Evolutionary conservation across 495 filamentous ascomycete species (phyloP).

Genomic region (Podospora appendiculata): DNA sequence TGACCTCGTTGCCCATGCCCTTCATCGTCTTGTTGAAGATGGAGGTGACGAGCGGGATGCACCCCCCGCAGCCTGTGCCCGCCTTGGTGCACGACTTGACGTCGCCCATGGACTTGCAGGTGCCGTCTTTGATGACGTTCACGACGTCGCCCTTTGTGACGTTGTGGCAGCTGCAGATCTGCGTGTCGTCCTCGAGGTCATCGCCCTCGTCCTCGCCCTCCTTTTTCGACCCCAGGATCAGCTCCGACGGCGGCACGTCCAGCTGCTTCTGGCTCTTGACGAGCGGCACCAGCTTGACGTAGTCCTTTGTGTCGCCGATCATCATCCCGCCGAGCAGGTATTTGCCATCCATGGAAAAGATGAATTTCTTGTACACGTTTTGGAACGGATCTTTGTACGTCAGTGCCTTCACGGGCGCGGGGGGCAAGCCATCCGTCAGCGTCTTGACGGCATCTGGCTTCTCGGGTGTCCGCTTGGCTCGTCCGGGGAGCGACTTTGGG

Average conservation of each 20-base stretch:
- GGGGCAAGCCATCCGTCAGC: constrained; percentile 45
- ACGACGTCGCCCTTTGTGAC: constrained; percentile 83
- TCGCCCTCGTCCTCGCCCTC: constrained; percentile 60
- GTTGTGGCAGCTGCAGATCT: constrained; percentile 95
- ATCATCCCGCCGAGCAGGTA: constrained; percentile 96
- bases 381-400: constrained; percentile 91
- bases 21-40: constrained; percentile 94
- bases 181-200: constrained; percentile 66
- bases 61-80: constrained; percentile 90
- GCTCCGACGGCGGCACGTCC: constrained; percentile 74
- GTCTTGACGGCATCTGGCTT: constrained; percentile 29
- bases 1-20: constrained; percentile 83
- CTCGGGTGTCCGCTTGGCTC: constrained; percentile 26
- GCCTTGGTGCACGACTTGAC: constrained; percentile 94
- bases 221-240: constrained; percentile 79
- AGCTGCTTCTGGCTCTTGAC: constrained; percentile 82
- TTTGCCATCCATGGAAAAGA: constrained; percentile 89
- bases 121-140: constrained; percentile 66
- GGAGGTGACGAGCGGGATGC: constrained; percentile 83
- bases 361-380: constrained; percentile 94
- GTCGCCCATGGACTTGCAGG: constrained; percentile 77
- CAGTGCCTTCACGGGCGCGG: constrained; percentile 69
- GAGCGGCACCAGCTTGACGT: constrained; percentile 90
- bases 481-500: constrained; percentile 63
- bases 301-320: constrained; percentile 93